Conservation (phyloP, 2,329 filamentous ascomycete genomes). For the Didymosphaeria variabile region DNA sequence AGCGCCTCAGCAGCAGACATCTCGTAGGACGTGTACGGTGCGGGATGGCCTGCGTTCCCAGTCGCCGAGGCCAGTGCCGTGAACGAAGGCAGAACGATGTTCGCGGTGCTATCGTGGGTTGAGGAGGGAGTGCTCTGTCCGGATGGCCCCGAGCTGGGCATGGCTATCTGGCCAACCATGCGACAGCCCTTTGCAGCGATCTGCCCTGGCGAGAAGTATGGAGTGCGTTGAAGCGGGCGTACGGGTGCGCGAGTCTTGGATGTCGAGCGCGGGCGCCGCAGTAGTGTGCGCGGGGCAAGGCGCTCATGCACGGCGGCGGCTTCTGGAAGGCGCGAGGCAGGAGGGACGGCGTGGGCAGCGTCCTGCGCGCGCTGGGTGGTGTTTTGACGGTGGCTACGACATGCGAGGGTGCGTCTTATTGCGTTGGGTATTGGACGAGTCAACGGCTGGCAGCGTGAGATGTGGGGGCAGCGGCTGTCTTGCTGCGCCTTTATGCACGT, state of each 20-base stretch:
- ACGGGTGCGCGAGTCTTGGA: conserved; percentile 7
- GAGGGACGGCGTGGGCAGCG: conserved; percentile 1
- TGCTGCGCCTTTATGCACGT: conserved; percentile 1
- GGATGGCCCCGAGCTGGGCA: conserved; percentile 5
- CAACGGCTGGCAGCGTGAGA: neutral
- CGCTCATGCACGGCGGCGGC: conserved; percentile 18
- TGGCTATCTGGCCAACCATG: conserved; percentile 6
- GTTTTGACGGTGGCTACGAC: conserved; percentile 10
- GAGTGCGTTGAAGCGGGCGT: neutral
- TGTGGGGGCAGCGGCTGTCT: conserved; percentile 8
- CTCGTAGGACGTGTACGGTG: conserved; percentile 30
- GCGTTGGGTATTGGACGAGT: conserved; percentile 4
- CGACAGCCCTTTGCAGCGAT: neutral
- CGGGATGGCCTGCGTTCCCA: neutral
- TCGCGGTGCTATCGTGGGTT: neutral
- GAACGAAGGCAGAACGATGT: conserved; percentile 16
- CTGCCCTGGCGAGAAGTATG: neutral
- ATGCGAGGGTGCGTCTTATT: conserved; percentile 8
- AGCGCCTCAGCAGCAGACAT: conserved; percentile 39
- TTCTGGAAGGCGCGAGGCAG: conserved; percentile 17
- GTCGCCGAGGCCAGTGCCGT: conserved; percentile 20
- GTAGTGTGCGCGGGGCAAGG: conserved; percentile 14
- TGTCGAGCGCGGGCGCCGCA: conserved; percentile 13
- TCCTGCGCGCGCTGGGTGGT: conserved; percentile 7
- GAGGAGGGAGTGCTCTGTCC: neutral